A percentile compares a stretch with the other conserved stretches of the same genome.
Evolutionary conservation across 768 basidiomycete genomes (phyloP).

Genomic region (Boletellus ananas): DNA sequence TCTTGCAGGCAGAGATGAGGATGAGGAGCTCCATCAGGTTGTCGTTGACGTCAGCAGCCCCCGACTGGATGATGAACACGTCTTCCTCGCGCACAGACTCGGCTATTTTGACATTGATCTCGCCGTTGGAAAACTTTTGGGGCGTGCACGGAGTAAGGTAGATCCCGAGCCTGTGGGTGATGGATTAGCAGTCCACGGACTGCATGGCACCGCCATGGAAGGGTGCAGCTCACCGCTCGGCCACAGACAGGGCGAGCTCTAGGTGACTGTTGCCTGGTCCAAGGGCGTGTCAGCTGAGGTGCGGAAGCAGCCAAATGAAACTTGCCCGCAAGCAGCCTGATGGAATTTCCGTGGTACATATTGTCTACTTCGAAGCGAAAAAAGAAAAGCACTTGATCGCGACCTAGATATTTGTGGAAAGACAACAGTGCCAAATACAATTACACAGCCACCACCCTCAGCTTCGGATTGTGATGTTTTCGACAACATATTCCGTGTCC

Average conservation of each 20-base stretch:
- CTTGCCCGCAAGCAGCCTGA: slow-evolving; percentile 71
- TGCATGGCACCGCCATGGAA: slow-evolving; percentile 30
- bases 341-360: slow-evolving; percentile 83
- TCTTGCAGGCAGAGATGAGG: slow-evolving; percentile 97
- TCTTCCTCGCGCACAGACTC: slow-evolving; percentile 98
- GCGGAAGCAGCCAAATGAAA: slow-evolving; percentile 3
- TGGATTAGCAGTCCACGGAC: slow-evolving; percentile 51
- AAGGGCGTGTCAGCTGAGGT: slow-evolving; percentile 8
- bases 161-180: slow-evolving; percentile 74
- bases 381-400: slow-evolving; percentile 3
- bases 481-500: slow-evolving; percentile 96
- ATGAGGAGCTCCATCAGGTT: slow-evolving; percentile 98
- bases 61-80: slow-evolving; percentile 96
- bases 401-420: slow-evolving; percentile 9
- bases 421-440: slow-evolving; percentile 31
- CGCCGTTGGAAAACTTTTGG: slow-evolving; percentile 91
- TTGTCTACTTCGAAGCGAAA: slow-evolving; percentile 27
- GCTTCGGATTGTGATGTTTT: slow-evolving; percentile 78
- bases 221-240: slow-evolving; percentile 87
- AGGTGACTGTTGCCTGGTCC: slow-evolving; percentile 93
- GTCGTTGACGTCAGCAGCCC: slow-evolving; percentile 88
- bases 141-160: slow-evolving; percentile 82
- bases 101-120: slow-evolving; percentile 90
- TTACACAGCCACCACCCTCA: slow-evolving; percentile 45
- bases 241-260: slow-evolving; percentile 92